These are phyloP conservation scores for Daedaleopsis nitida DNA, from an alignment of 768 basidiomycete species.

Conservation along the genomic window DNA sequence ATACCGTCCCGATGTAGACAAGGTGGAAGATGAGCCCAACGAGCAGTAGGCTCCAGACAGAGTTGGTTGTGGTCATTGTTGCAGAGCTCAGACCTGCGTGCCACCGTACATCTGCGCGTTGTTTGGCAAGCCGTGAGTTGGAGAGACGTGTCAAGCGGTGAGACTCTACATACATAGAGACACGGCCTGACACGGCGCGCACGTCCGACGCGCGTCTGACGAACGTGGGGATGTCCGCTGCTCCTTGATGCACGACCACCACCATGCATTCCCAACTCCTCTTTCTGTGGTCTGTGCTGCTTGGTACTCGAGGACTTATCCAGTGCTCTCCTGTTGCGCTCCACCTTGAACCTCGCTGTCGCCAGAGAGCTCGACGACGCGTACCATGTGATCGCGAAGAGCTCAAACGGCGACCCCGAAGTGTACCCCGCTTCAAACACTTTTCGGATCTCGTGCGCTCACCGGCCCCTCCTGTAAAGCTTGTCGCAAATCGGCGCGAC, in stretches of 20 bases:
- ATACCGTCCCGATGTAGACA: slow-evolving; percentile 68
- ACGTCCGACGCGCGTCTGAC: neutral
- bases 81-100: neutral
- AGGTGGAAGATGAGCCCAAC: slow-evolving; percentile 76
- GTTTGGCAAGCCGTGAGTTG: neutral
- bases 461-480: too few relatives aligned
- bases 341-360: too few relatives aligned
- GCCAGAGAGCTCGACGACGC: too few relatives aligned
- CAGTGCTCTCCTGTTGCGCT: too few relatives aligned
- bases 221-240: neutral
- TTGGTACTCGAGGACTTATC: too few relatives aligned
- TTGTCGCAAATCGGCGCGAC: too few relatives aligned
- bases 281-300: neutral
- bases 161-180: too few relatives aligned
- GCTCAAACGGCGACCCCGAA: too few relatives aligned
- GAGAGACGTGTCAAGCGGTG: neutral
- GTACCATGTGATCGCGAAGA: too few relatives aligned
- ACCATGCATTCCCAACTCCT: neutral
- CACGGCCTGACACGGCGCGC: too few relatives aligned
- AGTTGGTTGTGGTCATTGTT: slow-evolving; percentile 7
- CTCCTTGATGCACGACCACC: slow-evolving; percentile 1
- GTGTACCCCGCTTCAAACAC: too few relatives aligned
- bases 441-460: too few relatives aligned
- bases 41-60: slow-evolving; percentile 46
- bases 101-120: neutral